A percentile compares a stretch with the other conserved stretches of the same genome.
phyloP scores from a whole-genome alignment of 1,284 basidiomycete species.

The Fomitiporia mediterranea region DNA sequence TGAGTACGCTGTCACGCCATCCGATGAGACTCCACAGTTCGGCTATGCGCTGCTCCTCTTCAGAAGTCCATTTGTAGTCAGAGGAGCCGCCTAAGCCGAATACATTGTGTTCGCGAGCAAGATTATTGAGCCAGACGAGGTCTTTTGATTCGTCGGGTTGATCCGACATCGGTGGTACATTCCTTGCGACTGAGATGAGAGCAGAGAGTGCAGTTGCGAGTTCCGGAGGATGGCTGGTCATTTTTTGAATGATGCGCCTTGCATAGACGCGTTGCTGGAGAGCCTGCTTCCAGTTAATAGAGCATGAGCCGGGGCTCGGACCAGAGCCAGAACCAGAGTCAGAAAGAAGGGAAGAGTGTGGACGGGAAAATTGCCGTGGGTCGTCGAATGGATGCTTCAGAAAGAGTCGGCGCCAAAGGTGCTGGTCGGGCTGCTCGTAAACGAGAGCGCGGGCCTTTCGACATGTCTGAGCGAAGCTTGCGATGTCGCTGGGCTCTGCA shows the following conservation, averaged over 20 bases:
- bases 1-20: slow-evolving; percentile 47
- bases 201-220: slow-evolving; percentile 34
- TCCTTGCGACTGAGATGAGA: slow-evolving; percentile 42
- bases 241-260: slow-evolving; percentile 37
- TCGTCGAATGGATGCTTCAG: slow-evolving; percentile 44
- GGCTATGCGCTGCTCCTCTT: no score
- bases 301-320: slow-evolving; percentile 34
- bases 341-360: no score
- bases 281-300: slow-evolving; percentile 48
- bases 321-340: slow-evolving; percentile 39
- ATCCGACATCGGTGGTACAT: no score
- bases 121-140: no score
- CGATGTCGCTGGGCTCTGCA: background rate
- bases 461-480: slow-evolving; percentile 26
- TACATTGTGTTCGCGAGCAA: no score
- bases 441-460: slow-evolving; percentile 39
- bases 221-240: slow-evolving; percentile 33
- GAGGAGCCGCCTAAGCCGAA: no score
- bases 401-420: slow-evolving; percentile 60
- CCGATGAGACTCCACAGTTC: slow-evolving; percentile 51
- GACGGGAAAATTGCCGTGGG: slow-evolving; percentile 40
- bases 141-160: no score
- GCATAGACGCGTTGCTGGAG: slow-evolving; percentile 50
- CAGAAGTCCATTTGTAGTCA: no score
- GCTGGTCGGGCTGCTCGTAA: slow-evolving; percentile 40